phyloP scores from a whole-genome alignment of 2,329 filamentous ascomycete genomes.

The Didymellaceae sp. region DNA sequence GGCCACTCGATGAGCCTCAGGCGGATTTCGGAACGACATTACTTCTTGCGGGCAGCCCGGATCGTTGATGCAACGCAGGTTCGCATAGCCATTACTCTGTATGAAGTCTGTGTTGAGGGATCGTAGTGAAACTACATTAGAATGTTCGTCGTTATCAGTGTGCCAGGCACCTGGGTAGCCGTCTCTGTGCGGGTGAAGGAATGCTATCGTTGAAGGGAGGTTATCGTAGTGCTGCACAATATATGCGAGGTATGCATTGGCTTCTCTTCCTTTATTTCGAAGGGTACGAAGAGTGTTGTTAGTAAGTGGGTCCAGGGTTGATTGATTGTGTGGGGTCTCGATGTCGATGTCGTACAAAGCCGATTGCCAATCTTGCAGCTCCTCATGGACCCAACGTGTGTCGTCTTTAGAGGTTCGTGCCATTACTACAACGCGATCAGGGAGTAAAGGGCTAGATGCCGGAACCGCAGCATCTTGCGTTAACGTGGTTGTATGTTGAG shows the following conservation, averaged over 20 bases:
- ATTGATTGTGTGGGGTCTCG: slow-evolving; percentile 21
- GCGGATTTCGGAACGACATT: slow-evolving; percentile 38
- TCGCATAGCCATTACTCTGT: slow-evolving; percentile 50
- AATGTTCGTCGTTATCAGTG: slow-evolving; percentile 7
- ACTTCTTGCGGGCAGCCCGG: slow-evolving; percentile 50
- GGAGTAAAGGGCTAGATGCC: slow-evolving; percentile 15
- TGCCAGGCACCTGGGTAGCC: slow-evolving; percentile 12
- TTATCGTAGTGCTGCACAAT: slow-evolving; percentile 35
- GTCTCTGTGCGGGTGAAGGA: slow-evolving; percentile 25
- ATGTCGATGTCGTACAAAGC: slow-evolving; percentile 46
- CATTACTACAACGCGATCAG: slow-evolving; percentile 29
- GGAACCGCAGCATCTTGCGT: slow-evolving; percentile 13
- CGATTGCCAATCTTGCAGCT: slow-evolving; percentile 49
- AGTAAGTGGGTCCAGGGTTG: slow-evolving; percentile 24
- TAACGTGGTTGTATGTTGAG: slow-evolving; percentile 11
- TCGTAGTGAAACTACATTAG: slow-evolving; percentile 18
- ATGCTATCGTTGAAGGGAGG: slow-evolving; percentile 30
- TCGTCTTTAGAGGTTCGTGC: slow-evolving; percentile 27
- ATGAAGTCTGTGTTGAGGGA: slow-evolving; percentile 49
- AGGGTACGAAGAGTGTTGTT: slow-evolving; percentile 25
- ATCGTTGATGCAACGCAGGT: slow-evolving; percentile 48
- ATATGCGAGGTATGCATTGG: slow-evolving; percentile 35
- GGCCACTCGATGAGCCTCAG: slow-evolving; percentile 26
- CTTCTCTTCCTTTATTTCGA: slow-evolving; percentile 32
- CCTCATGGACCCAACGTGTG: slow-evolving; percentile 27